Evolutionary conservation across 192 early-diverging fungal genomes (phyloP).

Genomic region (Chytriomyces sp.): DNA sequence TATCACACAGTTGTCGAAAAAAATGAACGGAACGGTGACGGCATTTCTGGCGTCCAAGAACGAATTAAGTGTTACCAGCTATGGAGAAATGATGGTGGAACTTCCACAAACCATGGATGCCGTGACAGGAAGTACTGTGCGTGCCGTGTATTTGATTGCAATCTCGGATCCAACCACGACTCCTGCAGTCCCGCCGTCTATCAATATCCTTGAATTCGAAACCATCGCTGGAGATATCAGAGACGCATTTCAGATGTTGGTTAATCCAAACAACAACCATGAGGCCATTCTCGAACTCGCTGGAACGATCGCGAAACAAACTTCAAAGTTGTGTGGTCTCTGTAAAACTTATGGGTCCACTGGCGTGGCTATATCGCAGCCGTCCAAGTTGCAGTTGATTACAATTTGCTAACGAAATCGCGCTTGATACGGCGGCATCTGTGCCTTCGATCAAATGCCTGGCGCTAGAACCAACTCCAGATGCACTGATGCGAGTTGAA

Average conservation of each 20-base stretch:
- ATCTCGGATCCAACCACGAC: conserved; percentile 49
- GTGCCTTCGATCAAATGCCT: conserved; percentile 55
- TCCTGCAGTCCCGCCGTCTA: conserved; percentile 40
- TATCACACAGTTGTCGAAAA: conserved; percentile 32
- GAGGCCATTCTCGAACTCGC: conserved; percentile 51
- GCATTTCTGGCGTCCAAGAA: conserved; percentile 5
- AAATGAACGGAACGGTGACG: conserved; percentile 20
- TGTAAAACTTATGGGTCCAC: conserved; percentile 48
- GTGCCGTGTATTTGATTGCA: conserved; percentile 55
- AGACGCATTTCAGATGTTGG: conserved; percentile 43
- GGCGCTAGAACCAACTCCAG: conserved; percentile 43
- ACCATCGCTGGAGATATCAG: conserved; percentile 45
- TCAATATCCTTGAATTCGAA: conserved; percentile 44
- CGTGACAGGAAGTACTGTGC: conserved; percentile 50
- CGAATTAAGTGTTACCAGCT: background rate
- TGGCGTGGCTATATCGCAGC: conserved; percentile 32
- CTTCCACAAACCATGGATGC: conserved; percentile 38
- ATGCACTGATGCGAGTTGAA: conserved; percentile 42
- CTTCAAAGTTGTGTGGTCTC: conserved; percentile 46
- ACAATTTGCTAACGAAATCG: conserved; percentile 52
- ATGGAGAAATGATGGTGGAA: conserved; percentile 32
- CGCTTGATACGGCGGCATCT: conserved; percentile 44
- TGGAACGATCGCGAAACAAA: conserved; percentile 54
- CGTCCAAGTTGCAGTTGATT: conserved; percentile 50
- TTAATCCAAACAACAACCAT: conserved; percentile 46